Base-by-base conservation (phyloP, 2,329 filamentous ascomycete genomes). In the Sporothrix pallida region DNA sequence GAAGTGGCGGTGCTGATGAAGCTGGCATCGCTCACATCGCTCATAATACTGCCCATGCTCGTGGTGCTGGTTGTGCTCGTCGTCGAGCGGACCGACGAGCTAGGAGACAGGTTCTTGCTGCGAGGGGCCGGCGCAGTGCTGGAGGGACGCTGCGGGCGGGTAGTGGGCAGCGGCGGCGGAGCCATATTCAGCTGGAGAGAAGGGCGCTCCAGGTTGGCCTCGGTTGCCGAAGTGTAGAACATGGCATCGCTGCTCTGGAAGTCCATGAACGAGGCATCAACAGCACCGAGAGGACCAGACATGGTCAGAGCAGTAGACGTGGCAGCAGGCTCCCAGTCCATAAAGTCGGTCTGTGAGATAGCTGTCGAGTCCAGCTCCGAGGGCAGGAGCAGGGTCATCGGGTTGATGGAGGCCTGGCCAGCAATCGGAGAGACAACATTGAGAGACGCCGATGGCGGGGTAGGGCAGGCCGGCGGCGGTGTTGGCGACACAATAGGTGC, bases 61-160 rank as follows among this genome's bases (percentile, higher is more conserved):
- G 46, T 26, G 1, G 75, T 79, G 75, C 77, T 79, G 31, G 74
- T 75, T 9, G 81, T 81, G 77, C 83, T 85, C 12, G 82, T 80
- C 6, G 81, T 86, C 7, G 85, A 87, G 68, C 85, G 81, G 46
- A 87, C 83, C 9, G 85, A 87, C 6, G 83, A 84, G 78, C 84
- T 86, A 0, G 84, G 85, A 2, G 83, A 84, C 42, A 87, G 80
- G 56, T 81, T 79, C 76, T 83, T 86, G 78, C 82, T 84, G 31
- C 83, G 80, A 3, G 79, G 73, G 4, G 76, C 74, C 26, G 75
- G 69, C 0, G 76, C 71, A 2, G 65, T 69, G 2, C 74, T 74
- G 0, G 71, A 75, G 0, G 78, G 78, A 26, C 79, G 78, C 76
- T 80, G 73, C 72, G 77, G 75, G 3, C 73, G 73, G 2, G 74